Percentiles rank a stretch among this genome's conserved stretches.
Conservation (phyloP, 2,329 filamentous ascomycete species). For the Monosporascus ibericus region DNA sequence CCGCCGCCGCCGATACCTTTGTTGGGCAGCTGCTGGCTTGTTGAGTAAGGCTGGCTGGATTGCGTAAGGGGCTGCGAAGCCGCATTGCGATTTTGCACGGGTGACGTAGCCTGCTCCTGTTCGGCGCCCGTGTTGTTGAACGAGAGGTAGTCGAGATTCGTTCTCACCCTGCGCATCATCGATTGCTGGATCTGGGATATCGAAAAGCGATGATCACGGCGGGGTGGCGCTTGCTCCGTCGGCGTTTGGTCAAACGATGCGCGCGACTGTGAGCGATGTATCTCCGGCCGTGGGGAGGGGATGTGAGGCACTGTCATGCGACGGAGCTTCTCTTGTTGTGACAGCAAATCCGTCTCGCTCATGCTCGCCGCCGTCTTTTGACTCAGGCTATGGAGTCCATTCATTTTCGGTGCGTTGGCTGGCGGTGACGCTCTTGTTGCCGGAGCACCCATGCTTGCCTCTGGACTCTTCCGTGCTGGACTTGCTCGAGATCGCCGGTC, state of each 20-base stretch:
- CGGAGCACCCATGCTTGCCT: conserved; percentile 33
- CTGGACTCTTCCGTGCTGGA: conserved; percentile 31
- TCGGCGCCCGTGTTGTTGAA: conserved; percentile 40
- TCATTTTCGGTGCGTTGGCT: conserved; percentile 28
- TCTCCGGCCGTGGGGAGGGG: conserved; percentile 27
- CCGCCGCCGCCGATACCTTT: conserved; percentile 31
- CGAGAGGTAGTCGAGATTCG: conserved; percentile 56
- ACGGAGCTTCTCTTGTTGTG: conserved; percentile 52
- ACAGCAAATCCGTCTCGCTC: conserved; percentile 48
- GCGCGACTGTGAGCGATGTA: conserved; percentile 35
- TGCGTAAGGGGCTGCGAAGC: conserved; percentile 16
- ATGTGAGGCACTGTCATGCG: conserved; percentile 48
- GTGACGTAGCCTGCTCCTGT: conserved; percentile 41
- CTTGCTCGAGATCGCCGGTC: conserved; percentile 34
- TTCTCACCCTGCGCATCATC: conserved; percentile 29
- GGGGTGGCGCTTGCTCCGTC: conserved; percentile 32
- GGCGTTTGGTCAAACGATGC: conserved; percentile 42
- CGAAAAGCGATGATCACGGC: conserved; percentile 44
- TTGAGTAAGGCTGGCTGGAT: conserved; percentile 26
- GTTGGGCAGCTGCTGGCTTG: conserved; percentile 22
- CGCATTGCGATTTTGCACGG: conserved; percentile 36
- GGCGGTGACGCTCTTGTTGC: conserved; percentile 29
- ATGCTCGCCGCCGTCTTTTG: conserved; percentile 36
- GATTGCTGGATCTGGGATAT: conserved; percentile 36
- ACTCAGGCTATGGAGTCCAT: conserved; percentile 32